A percentile compares a stretch with the other conserved stretches of the same genome.
Evolutionary conservation across 352 stramenopile genomes (phyloP).

Genomic region (Phytophthora cajani): DNA sequence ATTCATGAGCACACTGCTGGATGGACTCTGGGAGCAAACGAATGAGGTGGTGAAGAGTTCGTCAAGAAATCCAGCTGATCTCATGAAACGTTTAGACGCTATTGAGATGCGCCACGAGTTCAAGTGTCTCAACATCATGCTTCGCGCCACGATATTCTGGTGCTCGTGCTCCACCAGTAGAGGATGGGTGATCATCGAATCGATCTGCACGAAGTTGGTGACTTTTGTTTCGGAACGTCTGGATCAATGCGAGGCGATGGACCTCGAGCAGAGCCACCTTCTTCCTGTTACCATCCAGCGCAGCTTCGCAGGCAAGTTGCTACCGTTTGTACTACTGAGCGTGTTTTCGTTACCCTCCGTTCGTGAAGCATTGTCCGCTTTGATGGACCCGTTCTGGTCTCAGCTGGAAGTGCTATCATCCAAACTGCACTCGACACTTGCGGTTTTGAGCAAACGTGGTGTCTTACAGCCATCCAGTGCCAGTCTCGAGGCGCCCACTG

Average conservation of each 20-base stretch:
- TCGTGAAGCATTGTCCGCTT: slow-evolving; percentile 44
- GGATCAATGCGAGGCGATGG: slow-evolving; percentile 28
- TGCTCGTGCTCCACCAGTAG: slow-evolving; percentile 54
- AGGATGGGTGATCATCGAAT: slow-evolving; percentile 69
- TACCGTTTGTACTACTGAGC: slow-evolving; percentile 81
- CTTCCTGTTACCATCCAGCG: slow-evolving; percentile 54
- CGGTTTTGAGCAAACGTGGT: slow-evolving; percentile 13
- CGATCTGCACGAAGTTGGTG: slow-evolving; percentile 62
- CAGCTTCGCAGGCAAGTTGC: slow-evolving; percentile 72
- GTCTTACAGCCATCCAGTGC: slow-evolving; percentile 2
- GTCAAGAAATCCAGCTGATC: slow-evolving; percentile 11
- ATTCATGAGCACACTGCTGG: slow-evolving; percentile 72
- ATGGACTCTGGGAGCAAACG: slow-evolving; percentile 52
- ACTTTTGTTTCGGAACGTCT: slow-evolving; percentile 52
- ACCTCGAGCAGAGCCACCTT: slow-evolving; percentile 12
- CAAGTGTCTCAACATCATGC: slow-evolving; percentile 81
- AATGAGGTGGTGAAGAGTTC: slow-evolving; percentile 23
- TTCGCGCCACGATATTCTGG: slow-evolving; percentile 81
- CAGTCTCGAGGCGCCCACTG: not conserved
- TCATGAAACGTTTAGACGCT: slow-evolving; percentile 40
- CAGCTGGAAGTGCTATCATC: slow-evolving; percentile 47
- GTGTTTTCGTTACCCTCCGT: slow-evolving; percentile 68
- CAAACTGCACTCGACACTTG: slow-evolving; percentile 28
- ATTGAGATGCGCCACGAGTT: slow-evolving; percentile 71
- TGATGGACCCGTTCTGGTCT: slow-evolving; percentile 59